phyloP scores from a whole-genome alignment of 2,329 filamentous ascomycete species.

The Monilinia fructicola region DNA sequence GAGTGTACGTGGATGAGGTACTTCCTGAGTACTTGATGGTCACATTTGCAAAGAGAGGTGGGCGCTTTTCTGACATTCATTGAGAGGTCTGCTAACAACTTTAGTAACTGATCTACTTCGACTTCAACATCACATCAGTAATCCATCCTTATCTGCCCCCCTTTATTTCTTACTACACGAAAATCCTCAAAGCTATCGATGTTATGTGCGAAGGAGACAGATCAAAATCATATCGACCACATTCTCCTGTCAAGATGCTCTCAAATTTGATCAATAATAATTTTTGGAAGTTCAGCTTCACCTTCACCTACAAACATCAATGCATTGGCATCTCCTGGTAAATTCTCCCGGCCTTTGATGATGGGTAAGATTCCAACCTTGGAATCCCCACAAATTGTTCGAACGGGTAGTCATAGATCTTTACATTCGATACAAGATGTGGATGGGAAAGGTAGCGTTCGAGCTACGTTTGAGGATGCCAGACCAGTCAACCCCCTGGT shows the following conservation, averaged over 20 bases:
- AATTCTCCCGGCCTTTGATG: slow-evolving; percentile 39
- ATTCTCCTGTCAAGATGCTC: slow-evolving; percentile 88
- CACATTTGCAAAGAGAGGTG: slow-evolving; percentile 71
- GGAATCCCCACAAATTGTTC: slow-evolving; percentile 32
- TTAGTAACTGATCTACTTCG: slow-evolving; percentile 71
- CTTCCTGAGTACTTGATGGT: slow-evolving; percentile 70
- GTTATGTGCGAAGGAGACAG: slow-evolving; percentile 63
- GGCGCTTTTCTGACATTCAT: slow-evolving; percentile 38
- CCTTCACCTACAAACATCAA: slow-evolving; percentile 42
- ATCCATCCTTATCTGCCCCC: slow-evolving; percentile 63
- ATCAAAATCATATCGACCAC: slow-evolving; percentile 67
- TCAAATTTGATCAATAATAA: slow-evolving; percentile 74
- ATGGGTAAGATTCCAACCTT: slow-evolving; percentile 48
- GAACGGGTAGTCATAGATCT: slow-evolving; percentile 38
- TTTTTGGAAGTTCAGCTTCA: slow-evolving; percentile 46
- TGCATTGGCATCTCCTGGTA: slow-evolving; percentile 31
- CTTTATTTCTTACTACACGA: slow-evolving; percentile 74
- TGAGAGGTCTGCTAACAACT: slow-evolving; percentile 40
- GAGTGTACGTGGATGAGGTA: slow-evolving; percentile 71
- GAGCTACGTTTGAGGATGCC: slow-evolving; percentile 50
- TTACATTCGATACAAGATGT: slow-evolving; percentile 36
- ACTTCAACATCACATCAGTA: slow-evolving; percentile 66
- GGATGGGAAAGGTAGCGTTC: slow-evolving; percentile 39
- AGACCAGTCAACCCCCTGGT: slow-evolving; percentile 64
- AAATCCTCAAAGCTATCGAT: slow-evolving; percentile 69